Evolutionary conservation across 495 filamentous ascomycete species (phyloP).

Genomic region (Corynascus novoguineensis): DNA sequence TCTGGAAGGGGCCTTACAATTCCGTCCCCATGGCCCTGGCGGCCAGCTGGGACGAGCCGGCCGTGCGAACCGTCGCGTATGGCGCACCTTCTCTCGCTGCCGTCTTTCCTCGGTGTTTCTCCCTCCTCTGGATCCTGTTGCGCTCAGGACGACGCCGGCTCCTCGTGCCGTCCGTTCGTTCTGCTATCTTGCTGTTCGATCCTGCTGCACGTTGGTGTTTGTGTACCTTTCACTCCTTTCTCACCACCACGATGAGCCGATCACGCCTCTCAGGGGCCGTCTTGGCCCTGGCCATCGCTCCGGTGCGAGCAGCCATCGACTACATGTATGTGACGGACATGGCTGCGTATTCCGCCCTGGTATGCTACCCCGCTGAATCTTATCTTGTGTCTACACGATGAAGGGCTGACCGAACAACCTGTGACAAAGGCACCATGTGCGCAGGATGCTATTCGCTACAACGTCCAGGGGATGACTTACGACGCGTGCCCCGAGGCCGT

Average conservation of each 20-base stretch:
- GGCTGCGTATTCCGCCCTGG: constrained; percentile 36
- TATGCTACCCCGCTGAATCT: constrained; percentile 15
- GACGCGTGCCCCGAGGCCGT: constrained; percentile 37
- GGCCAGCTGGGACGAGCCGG: background rate
- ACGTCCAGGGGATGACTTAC: constrained; percentile 37
- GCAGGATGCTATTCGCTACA: constrained; percentile 35
- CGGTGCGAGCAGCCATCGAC: constrained; percentile 16
- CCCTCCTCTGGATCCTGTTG: background rate
- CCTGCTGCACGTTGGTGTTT: background rate
- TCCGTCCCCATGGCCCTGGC: background rate
- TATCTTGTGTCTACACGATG: background rate
- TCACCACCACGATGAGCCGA: constrained; percentile 18
- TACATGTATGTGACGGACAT: constrained; percentile 44
- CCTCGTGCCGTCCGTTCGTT: constrained; percentile 12
- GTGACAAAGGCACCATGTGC: constrained; percentile 43
- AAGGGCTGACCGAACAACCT: background rate
- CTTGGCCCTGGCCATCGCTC: constrained; percentile 10
- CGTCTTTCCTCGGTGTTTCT: background rate
- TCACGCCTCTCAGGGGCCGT: constrained; percentile 1
- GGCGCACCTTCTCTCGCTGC: background rate
- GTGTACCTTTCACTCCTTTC: constrained; percentile 5
- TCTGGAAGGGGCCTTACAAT: background rate
- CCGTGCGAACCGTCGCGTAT: background rate
- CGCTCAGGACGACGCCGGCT: constrained; percentile 8
- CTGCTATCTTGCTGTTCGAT: background rate